phyloP scores from a whole-genome alignment of 352 stramenopile genomes.

The Phytophthora gonapodyides region DNA sequence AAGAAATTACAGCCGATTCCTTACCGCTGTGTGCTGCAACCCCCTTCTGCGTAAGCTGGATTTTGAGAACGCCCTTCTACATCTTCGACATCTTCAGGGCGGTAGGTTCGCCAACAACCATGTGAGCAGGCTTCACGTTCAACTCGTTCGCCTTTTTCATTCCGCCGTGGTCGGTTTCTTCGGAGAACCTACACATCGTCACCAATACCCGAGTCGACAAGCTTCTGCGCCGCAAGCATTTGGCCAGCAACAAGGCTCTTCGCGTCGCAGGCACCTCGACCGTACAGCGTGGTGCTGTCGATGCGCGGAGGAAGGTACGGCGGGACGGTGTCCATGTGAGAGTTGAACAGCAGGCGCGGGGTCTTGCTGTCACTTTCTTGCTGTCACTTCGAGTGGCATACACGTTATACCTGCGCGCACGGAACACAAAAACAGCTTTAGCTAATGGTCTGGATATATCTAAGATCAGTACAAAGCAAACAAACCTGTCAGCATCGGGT shows the following conservation, averaged over 20 bases:
- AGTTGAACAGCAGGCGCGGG: constrained; percentile 81
- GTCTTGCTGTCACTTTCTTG: constrained; percentile 46
- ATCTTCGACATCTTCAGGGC: constrained; percentile 81
- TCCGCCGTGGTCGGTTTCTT: constrained; percentile 88
- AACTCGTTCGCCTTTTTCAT: constrained; percentile 90
- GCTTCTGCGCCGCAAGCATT: constrained; percentile 76
- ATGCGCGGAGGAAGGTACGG: constrained; percentile 68
- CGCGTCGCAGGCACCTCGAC: constrained; percentile 83
- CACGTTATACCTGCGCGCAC: constrained; percentile 65
- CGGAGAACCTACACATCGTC: constrained; percentile 76
- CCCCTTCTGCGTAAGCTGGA: constrained; percentile 72
- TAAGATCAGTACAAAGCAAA: not conserved
- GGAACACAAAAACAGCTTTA: constrained; percentile 2
- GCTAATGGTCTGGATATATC: not conserved
- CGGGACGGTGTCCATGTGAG: constrained; percentile 87
- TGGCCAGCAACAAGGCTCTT: constrained; percentile 85
- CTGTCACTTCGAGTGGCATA: constrained; percentile 53
- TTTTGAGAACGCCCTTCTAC: constrained; percentile 89
- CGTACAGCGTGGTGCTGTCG: constrained; percentile 69
- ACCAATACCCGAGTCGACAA: constrained; percentile 59
- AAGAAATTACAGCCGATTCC: not conserved
- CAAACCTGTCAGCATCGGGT: constrained; percentile 58
- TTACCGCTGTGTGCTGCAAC: constrained; percentile 81
- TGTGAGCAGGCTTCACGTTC: constrained; percentile 62
- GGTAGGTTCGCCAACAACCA: constrained; percentile 87